phyloP scores from a whole-genome alignment of 108 stramenopile genomes.

The Chaetoceros muelleri region DNA sequence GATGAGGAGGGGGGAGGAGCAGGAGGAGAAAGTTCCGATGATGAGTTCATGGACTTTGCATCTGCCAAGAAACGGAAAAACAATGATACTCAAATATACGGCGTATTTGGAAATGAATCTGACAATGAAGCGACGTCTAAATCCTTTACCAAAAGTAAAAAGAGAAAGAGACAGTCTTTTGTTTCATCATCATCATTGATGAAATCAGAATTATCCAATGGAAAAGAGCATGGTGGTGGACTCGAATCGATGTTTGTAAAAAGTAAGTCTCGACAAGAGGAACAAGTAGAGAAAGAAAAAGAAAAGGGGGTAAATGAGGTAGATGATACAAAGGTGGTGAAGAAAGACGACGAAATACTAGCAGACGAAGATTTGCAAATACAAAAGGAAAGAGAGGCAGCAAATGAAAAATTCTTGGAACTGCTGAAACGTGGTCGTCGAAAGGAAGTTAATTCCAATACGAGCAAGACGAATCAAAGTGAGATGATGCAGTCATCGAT shows the following conservation, averaged over 20 bases:
- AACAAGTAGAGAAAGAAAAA: constrained; percentile 6
- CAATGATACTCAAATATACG: too few species aligned
- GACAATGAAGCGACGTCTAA: too few species aligned
- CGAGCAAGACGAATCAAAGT: too few species aligned
- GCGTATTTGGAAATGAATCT: too few species aligned
- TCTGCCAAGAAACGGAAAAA: constrained; percentile 8
- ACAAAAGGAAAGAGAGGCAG: neutral
- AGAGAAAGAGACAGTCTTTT: too few species aligned
- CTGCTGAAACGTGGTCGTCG: constrained; percentile 2
- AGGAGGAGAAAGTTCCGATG: neutral
- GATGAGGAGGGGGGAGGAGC: too few species aligned
- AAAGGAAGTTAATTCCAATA: too few species aligned
- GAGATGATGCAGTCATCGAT: neutral
- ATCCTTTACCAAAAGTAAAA: too few species aligned
- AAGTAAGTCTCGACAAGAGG: constrained; percentile 1
- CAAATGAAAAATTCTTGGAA: neutral
- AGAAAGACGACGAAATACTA: constrained; percentile 11
- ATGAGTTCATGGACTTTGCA: constrained; percentile 6
- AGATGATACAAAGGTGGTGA: constrained; percentile 12
- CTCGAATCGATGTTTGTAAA: constrained; percentile 5
- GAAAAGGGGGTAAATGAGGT: constrained; percentile 27
- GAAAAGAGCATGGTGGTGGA: neutral
- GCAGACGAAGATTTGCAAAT: constrained; percentile 2
- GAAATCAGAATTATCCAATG: too few species aligned
- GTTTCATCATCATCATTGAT: too few species aligned